Percentiles rank a stretch among this genome's conserved stretches.
Evolutionary conservation across 768 basidiomycete genomes (phyloP).

Genomic region (Basidioascus undulatus): DNA sequence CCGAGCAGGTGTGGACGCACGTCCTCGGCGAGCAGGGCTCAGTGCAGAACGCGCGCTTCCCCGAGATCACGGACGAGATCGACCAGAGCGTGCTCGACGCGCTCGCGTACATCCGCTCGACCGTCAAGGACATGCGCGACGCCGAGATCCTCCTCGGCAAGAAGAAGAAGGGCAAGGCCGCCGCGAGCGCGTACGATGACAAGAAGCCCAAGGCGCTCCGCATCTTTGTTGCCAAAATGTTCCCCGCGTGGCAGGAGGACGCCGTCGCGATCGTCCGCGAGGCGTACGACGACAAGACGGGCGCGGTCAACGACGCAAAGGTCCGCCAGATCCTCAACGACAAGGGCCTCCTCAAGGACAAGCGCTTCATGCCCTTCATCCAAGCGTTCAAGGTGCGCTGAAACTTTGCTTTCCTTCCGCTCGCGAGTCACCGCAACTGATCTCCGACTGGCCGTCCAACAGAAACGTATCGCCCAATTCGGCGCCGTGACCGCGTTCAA

Average conservation of each 20-base stretch:
- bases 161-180: conserved; percentile 44
- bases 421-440: neutral
- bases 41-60: conserved; percentile 66
- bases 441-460: neutral
- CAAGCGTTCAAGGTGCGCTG: conserved; percentile 63
- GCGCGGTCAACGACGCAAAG: conserved; percentile 58
- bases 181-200: conserved; percentile 42
- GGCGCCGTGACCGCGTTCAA: conserved; percentile 47
- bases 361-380: conserved; percentile 83
- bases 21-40: conserved; percentile 50
- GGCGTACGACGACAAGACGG: conserved; percentile 31
- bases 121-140: conserved; percentile 77
- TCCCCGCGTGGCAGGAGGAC: conserved; percentile 81
- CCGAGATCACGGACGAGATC: conserved; percentile 33
- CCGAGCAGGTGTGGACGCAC: conserved; percentile 66
- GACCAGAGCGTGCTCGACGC: conserved; percentile 47
- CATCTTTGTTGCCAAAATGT: conserved; percentile 70
- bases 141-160: conserved; percentile 57
- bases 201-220: conserved; percentile 50
- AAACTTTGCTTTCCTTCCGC: neutral
- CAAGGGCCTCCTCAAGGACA: conserved; percentile 76
- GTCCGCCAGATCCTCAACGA: conserved; percentile 41
- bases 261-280: conserved; percentile 54
- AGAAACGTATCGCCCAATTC: neutral
- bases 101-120: conserved; percentile 61